Percentiles rank a stretch among this genome's conserved stretches.
phyloP scores from a whole-genome alignment of 768 basidiomycete species.

The Serpula lacrymans region DNA sequence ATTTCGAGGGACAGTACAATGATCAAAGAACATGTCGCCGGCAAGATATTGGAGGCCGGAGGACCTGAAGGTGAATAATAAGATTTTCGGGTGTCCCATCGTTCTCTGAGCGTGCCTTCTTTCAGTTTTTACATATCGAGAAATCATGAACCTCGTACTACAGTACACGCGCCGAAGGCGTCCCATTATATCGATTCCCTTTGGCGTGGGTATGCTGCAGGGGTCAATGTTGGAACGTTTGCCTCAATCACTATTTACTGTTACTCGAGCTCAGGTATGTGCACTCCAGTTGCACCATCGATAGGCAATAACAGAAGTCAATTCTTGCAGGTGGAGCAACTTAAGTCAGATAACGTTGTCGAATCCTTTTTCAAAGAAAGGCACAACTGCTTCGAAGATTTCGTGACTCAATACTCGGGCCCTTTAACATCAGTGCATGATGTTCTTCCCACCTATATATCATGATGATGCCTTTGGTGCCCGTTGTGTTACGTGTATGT shows the following conservation, averaged over 20 bases:
- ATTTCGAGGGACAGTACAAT: slow-evolving; percentile 45
- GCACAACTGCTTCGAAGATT: slow-evolving; percentile 30
- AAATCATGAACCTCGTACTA: slow-evolving; percentile 65
- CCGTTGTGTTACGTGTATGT: too few relatives aligned
- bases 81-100: slow-evolving; percentile 17
- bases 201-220: slow-evolving; percentile 59
- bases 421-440: slow-evolving; percentile 48
- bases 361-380: slow-evolving; percentile 28
- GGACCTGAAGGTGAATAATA: slow-evolving; percentile 46
- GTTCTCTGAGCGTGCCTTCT: slow-evolving; percentile 26
- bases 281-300: background rate
- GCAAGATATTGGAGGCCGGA: slow-evolving; percentile 46
- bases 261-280: slow-evolving; percentile 68
- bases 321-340: slow-evolving; percentile 52
- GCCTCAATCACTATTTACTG: slow-evolving; percentile 61
- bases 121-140: slow-evolving; percentile 63
- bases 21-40: slow-evolving; percentile 29
- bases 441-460: slow-evolving; percentile 52
- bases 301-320: background rate
- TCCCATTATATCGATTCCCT: slow-evolving; percentile 64
- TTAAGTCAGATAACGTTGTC: slow-evolving; percentile 57
- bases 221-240: slow-evolving; percentile 60
- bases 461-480: too few relatives aligned
- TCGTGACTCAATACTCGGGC: slow-evolving; percentile 33
- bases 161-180: slow-evolving; percentile 48